phyloP scores from a whole-genome alignment of 768 basidiomycete genomes.

The Kwoniella heveanensis region DNA sequence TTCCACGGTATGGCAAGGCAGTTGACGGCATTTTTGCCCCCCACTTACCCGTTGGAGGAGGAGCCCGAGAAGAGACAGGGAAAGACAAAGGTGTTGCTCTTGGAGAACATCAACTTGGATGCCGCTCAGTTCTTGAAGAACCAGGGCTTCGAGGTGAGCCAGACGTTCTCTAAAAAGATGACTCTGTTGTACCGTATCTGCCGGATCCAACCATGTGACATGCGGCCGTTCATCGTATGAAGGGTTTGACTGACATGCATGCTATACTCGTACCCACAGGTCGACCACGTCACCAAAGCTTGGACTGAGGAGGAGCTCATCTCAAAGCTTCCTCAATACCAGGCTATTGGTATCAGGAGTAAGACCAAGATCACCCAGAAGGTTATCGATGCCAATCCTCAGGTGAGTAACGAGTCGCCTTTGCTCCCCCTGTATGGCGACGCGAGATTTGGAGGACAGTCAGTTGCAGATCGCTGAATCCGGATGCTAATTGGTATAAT shows the following conservation, averaged over 20 bases:
- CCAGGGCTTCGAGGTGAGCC: constrained; percentile 68
- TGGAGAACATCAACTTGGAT: constrained; percentile 93
- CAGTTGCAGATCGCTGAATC: no score
- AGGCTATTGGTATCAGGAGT: constrained; percentile 93
- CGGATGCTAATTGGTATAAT: no score
- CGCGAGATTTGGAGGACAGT: no score
- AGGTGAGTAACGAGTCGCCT: constrained; percentile 61
- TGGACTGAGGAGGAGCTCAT: constrained; percentile 93
- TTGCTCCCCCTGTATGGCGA: background rate
- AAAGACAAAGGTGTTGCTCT: constrained; percentile 74
- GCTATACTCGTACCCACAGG: constrained; percentile 56
- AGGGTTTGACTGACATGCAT: no score
- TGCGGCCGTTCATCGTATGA: no score
- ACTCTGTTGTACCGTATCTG: no score
- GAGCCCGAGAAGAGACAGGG: constrained; percentile 61
- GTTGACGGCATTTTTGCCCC: constrained; percentile 49
- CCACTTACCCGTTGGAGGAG: constrained; percentile 35
- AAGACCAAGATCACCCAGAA: constrained; percentile 94
- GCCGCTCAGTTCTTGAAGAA: constrained; percentile 77
- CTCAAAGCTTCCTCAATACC: constrained; percentile 72
- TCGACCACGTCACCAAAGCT: constrained; percentile 83
- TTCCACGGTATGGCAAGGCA: constrained; percentile 33
- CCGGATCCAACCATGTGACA: no score
- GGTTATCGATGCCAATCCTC: constrained; percentile 81
- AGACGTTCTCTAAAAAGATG: background rate